Evolutionary conservation across 2,329 filamentous ascomycete species (phyloP), one percentile per base, ranked within the genome.

Genomic region (Aspergillus pseudonomiae): DNA sequence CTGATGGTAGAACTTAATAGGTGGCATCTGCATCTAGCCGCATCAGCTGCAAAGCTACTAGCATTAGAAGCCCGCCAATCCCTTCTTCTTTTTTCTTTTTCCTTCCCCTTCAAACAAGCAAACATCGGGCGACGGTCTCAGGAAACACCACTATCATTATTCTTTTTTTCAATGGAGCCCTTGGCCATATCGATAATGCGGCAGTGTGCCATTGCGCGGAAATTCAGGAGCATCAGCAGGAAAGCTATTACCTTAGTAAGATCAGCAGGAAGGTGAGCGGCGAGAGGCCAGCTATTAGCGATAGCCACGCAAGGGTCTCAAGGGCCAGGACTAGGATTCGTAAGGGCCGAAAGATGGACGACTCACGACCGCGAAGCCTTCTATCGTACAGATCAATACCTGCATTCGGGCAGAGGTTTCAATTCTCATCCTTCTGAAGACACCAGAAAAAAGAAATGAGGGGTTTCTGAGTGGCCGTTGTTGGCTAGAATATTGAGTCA

Each of bases 1-100:
- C 58, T 59, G 59, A 68, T 63, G 65, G 63, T 68, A 63, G 67
- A 61, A 65, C 56, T 65, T 65, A 65, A 61, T 64, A 69, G 62
- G 65, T 60, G 64, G 63, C 66, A 62, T 63, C 65, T 70, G 66
- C 67, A 68, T 64, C 63, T 69, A 66, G 58, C 69, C 68, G 65
- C 62, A 65, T 69, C 62, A 64, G 24, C 58, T 68, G 66, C 66
- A 61, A 61, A 64, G 61, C 62, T 63, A 68, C 68, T 65, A 60
- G 64, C 45, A 59, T 62, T 61, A 63, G 52, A 57, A 63, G 60
- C 30, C 62, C 59, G 48, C 59, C 59, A 68, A 26, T 32, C n/a
- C 30, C 12, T 19, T 21, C 59, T 50, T 30, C 52, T 41, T 41
- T n/a, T 7, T 10, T n/a, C n/a, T 11, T n/a, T 43, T n/a, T n/a